phyloP scores from a whole-genome alignment of 2,329 filamentous ascomycete genomes.

The Meredithiella fracta region DNA sequence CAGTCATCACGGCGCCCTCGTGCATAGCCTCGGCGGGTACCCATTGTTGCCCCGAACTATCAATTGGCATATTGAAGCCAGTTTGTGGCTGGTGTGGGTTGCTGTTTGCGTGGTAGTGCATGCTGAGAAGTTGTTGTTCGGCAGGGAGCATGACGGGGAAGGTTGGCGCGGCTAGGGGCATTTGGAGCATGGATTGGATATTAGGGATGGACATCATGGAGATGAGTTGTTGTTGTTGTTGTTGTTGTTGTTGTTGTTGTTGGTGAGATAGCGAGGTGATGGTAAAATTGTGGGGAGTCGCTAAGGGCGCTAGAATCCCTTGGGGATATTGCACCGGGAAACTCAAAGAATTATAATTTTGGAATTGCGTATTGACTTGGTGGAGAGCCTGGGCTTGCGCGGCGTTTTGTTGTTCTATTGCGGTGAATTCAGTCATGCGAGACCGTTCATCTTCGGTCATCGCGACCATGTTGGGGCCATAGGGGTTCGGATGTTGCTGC shows the following conservation, averaged over 20 bases:
- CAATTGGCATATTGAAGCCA: neutral
- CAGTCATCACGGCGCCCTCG: no score
- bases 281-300: no score
- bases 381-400: neutral
- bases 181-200: neutral
- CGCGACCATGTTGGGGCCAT: neutral
- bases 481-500: neutral
- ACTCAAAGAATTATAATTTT: no score
- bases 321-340: no score
- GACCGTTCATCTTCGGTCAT: neutral
- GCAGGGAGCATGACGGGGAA: neutral
- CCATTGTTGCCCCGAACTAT: neutral
- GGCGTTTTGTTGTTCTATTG: neutral
- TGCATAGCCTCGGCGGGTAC: neutral
- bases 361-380: neutral
- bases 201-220: no score
- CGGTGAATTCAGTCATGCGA: neutral
- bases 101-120: neutral
- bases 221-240: no score
- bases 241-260: no score
- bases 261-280: no score
- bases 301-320: no score
- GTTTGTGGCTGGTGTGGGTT: no score
- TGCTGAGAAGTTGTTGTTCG: neutral
- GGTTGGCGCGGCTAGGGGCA: neutral